Evolutionary conservation across 768 basidiomycete species (phyloP), one percentile per base, ranked within the genome.

Genomic region (Cystofilobasidium macerans): DNA sequence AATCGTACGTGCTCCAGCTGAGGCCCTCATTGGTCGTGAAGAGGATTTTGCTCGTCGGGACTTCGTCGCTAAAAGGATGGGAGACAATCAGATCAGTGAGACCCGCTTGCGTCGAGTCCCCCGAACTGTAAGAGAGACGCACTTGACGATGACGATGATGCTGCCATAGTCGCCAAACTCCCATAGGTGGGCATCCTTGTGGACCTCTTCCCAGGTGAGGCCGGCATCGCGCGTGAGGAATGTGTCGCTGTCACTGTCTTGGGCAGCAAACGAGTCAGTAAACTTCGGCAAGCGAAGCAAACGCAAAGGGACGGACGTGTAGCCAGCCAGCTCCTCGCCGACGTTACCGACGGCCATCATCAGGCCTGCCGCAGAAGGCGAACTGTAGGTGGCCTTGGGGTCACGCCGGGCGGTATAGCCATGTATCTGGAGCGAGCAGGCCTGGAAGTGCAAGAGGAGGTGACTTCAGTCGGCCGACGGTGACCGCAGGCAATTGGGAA

Each of bases 81-180:
- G 40, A 16, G n/a, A 35, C 12, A 30, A 57, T 5, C 11, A 16
- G 30, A 9, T 57, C 40, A 13, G 43, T 24, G 11, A 36, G 26
- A 1, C 12, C n/a, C 0, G 14, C 33, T 30, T 42, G 42, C n/a
- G n/a, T n/a, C n/a, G n/a, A n/a, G n/a, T n/a, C n/a, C n/a, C n/a
- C n/a, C n/a, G n/a, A 35, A 42, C 20, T 28, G 48, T 3, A 30
- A 54, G 13, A 9, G 12, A 6, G 20, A 59, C 64, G 20, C 28
- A 65, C 64, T 98, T 97, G 51, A 84, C 90, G 78, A 99, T 86
- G 70, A 99, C 79, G 40, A 98, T 81, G 65, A 99, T 81, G 1
- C 93, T 92, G 6, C 95, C 95, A 0, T 89, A 94, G 77, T 98
- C 95, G 33, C 94, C 94, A 71, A 94, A 98, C 74, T 93, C 92